Base-by-base conservation (phyloP, 495 filamentous ascomycete species). In the Daldinia vernicosa region DNA sequence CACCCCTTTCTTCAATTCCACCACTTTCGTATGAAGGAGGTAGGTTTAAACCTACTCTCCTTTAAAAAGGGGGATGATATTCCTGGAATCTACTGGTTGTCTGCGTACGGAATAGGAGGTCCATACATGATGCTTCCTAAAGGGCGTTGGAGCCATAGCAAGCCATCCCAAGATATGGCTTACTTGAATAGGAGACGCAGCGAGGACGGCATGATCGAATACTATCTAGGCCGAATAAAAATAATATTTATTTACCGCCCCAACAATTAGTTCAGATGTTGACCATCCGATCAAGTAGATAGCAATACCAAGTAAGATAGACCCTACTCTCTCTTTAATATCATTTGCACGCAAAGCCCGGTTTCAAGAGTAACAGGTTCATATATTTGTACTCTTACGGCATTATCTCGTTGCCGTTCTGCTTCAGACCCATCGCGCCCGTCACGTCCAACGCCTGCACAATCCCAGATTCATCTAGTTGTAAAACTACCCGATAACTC, bases 401-500 rank as follows among this genome's bases (percentile, higher is more conserved):
- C 43, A 9, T 24, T 22, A 47, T 24, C 19, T 12, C 19, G 11
- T 24, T 9, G 43, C 43, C 19, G 19, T 24, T 19, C 22, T 12
- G 43, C 43, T 24, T 22, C 43, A 24, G 12, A 22, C 1, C 40
- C 2, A 45, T 19, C 40, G 40, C 17, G 3, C 24, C 43, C 22
- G 7, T 53, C 26, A 6, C 26, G 26, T 14, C 50, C 26, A 30
- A 53, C 50, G 24, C 52, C 55, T 26, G 43, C 62, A 56, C 30
- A 43, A 66, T 24, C 52, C 52, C 30, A 40, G 17, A 40, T 50
- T 24, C 45, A 60, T 50, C 43, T 55, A 37, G 24, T 32, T 52
- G 54, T 24, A 56, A 66, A 63, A 66, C 5, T 52, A 69, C 12
- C 33, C 33, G 52, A 63, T 40, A 50, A 35, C 52, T 56, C 60